Percentiles rank a stretch among this genome's conserved stretches.
Evolutionary conservation across 116 monocot species (phyloP).

Genomic region (Iris pallida): DNA sequence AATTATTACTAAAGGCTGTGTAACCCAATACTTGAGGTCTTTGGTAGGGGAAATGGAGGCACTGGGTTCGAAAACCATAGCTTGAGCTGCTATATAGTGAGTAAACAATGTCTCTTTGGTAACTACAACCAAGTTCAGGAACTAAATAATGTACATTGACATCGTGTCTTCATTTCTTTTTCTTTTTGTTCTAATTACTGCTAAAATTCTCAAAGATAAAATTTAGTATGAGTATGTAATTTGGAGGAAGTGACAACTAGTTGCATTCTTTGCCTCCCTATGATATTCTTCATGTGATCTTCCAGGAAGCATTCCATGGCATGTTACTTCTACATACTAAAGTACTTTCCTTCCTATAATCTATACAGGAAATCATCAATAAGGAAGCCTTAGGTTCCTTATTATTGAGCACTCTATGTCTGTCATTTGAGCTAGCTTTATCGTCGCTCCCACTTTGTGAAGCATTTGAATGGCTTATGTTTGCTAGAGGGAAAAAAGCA

Average conservation of each 20-base stretch:
- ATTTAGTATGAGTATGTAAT: not conserved
- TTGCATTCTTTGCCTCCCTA: not conserved
- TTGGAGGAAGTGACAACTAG: not conserved
- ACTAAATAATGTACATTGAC: not conserved
- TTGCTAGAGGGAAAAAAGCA: not conserved
- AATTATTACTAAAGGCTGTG: no score
- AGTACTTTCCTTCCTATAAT: not conserved
- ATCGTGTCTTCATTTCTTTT: not conserved
- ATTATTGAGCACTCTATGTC: no score
- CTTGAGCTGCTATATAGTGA: no score
- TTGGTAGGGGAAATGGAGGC: no score
- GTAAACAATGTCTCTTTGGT: not conserved
- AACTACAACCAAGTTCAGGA: not conserved
- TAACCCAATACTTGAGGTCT: no score
- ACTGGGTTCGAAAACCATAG: no score
- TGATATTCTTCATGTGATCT: not conserved
- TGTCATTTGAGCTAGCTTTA: not conserved
- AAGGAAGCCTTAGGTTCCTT: no score
- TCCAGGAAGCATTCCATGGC: not conserved
- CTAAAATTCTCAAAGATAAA: not conserved
- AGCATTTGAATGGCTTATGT: not conserved
- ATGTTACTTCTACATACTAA: not conserved
- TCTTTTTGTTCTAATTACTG: not conserved
- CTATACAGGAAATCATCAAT: not conserved
- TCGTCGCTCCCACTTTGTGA: not conserved